Base-by-base conservation (phyloP, 108 stramenopile species). In the Cyclotella cryptica region DNA sequence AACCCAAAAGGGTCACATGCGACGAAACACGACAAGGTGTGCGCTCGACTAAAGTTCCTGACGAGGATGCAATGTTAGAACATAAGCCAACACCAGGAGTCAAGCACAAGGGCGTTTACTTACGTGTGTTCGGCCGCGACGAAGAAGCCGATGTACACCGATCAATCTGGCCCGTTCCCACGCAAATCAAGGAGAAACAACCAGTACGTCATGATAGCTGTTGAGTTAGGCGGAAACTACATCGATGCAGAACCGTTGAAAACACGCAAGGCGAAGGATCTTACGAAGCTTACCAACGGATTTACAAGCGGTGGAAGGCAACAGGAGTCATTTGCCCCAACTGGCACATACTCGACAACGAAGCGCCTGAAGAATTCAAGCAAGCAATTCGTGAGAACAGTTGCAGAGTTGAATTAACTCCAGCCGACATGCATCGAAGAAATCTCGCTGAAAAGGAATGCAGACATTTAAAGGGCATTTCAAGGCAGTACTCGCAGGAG, bases 371-470 rank as follows among this genome's bases (percentile, higher is more conserved):
- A 19, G 49, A 51, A 51, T 8, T 51, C 49, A 51, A 51, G 8
- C 49, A 51, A 51, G 49, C 49, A 51, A 51, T 51, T 19, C 49
- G 49, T 51, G 49, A 51, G 49, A 51, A 51, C 49, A 51, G 8
- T 19, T 51, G 49, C 49, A 17, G 49, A 51, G 49, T 51, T 3
- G 49, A 51, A 51, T 51, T 51, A 51, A 51, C 49, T 1, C 49
- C 49, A 51, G 49, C 49, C 3, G 49, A 51, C 49, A 51, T 51
- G 49, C 49, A 51, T 8, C 66, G 80, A 14, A 51, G 70, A 41
- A 87, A 88, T 66, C 59, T 82, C 8, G 87, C 87, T 15, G 78
- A 88, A 69, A 73, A 29, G 87, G 84, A 19, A 87, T 87, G n/a
- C 84, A 69, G 26, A 87, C 87, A 22, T 87, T 82, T 52, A 77